A percentile compares a stretch with the other conserved stretches of the same genome.
phyloP scores from a whole-genome alignment of 2,329 filamentous ascomycete species.

The Hypoxylon sp. region DNA sequence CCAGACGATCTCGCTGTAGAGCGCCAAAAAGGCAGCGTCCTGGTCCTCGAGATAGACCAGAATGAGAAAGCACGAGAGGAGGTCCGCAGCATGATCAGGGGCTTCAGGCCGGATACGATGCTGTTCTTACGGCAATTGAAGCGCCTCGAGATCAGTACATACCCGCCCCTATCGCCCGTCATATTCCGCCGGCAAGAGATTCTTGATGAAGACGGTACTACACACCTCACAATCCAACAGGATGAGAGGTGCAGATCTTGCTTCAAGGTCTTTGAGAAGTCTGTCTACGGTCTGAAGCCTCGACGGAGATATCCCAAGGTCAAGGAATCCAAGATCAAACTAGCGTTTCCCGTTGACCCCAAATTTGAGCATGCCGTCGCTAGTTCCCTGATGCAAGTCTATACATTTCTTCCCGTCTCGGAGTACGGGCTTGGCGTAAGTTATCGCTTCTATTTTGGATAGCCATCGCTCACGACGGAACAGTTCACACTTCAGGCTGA shows the following conservation, averaged over 20 bases:
- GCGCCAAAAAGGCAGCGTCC: background rate
- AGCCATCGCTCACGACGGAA: background rate
- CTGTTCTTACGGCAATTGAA: background rate
- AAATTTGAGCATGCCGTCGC: background rate
- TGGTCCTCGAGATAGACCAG: background rate
- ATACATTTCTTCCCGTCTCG: background rate
- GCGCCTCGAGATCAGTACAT: background rate
- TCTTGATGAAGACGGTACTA: background rate
- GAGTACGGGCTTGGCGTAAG: background rate
- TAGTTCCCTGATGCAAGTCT: background rate
- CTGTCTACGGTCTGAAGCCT: background rate
- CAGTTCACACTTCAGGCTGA: background rate
- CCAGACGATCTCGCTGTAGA: background rate
- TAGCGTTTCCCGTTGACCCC: background rate
- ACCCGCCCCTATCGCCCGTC: background rate
- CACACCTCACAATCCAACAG: background rate
- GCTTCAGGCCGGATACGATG: background rate
- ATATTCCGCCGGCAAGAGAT: background rate
- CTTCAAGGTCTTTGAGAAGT: background rate
- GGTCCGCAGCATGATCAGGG: background rate
- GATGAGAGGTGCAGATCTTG: background rate
- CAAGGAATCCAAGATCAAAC: background rate
- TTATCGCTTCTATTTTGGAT: background rate
- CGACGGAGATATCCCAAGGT: background rate
- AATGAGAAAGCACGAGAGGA: background rate